A percentile compares a stretch with the other conserved stretches of the same genome.
Evolutionary conservation across 2,329 filamentous ascomycete species (phyloP).

Genomic region (Aureobasidium sp.): DNA sequence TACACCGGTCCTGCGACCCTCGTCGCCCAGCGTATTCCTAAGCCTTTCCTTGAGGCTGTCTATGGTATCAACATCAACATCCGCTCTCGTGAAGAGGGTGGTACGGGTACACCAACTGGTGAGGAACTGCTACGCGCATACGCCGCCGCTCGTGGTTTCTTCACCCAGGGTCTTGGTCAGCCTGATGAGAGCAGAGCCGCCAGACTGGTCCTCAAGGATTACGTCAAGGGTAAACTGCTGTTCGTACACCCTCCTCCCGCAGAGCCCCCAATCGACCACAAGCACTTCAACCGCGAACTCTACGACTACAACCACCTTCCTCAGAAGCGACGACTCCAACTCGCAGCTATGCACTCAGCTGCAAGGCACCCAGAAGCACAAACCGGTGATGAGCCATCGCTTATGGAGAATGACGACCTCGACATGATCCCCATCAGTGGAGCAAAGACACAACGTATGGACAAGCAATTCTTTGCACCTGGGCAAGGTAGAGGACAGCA

Average conservation of each 20-base stretch:
- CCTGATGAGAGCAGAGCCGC: conserved; percentile 91
- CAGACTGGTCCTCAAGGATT: conserved; percentile 87
- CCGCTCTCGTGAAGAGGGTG: conserved; percentile 80
- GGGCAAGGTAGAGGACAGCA: conserved; percentile 55
- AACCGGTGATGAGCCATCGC: conserved; percentile 22
- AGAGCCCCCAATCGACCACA: conserved; percentile 55
- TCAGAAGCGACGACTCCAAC: conserved; percentile 63
- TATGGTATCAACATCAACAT: conserved; percentile 87
- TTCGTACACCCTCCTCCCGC: conserved; percentile 81
- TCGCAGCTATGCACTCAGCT: conserved; percentile 34
- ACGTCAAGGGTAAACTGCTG: conserved; percentile 90
- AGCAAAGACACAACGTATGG: conserved; percentile 65
- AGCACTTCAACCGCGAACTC: conserved; percentile 78
- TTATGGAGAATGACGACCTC: conserved; percentile 35
- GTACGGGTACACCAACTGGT: conserved; percentile 75
- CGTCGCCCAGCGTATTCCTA: conserved; percentile 76
- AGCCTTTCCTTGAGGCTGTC: conserved; percentile 79
- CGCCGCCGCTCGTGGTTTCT: conserved; percentile 81
- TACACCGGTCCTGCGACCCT: conserved; percentile 80
- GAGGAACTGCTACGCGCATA: conserved; percentile 81
- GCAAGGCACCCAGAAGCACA: conserved; percentile 23
- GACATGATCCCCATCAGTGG: conserved; percentile 47
- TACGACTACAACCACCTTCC: conserved; percentile 80
- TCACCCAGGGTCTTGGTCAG: conserved; percentile 78
- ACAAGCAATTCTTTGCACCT: conserved; percentile 80